These are phyloP conservation scores for Lentithecium fluviatile DNA, from an alignment of 495 filamentous ascomycete genomes.

Conservation along the genomic window DNA sequence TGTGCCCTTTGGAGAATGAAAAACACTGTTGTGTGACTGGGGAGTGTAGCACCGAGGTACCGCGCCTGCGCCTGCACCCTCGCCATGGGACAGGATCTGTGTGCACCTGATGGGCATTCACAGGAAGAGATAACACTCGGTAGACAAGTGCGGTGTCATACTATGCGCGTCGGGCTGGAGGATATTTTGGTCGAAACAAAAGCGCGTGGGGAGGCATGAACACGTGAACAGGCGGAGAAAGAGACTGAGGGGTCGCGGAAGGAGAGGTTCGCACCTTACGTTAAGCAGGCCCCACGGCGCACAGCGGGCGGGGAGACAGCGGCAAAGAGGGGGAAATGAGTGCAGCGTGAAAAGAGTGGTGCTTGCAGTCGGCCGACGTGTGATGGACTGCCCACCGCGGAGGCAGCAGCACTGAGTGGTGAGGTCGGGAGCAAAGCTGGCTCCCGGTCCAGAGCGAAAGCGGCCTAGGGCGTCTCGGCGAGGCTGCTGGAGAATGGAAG, in stretches of 20 bases:
- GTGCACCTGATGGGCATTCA: not conserved
- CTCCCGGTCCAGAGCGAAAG: not conserved
- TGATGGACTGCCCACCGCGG: not conserved
- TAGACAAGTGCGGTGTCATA: too few relatives aligned
- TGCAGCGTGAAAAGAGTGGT: conserved; percentile 1
- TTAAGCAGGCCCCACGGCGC: not conserved
- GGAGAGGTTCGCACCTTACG: conserved; percentile 10
- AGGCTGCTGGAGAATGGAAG: conserved; percentile 2
- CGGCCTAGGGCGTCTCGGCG: not conserved
- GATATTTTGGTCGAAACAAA: too few relatives aligned
- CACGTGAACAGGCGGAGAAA: conserved; percentile 14
- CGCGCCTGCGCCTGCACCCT: not conserved
- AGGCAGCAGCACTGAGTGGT: not conserved
- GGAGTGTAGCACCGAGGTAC: conserved; percentile 22
- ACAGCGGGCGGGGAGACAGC: not conserved
- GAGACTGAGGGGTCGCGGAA: conserved; percentile 22
- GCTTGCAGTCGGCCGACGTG: not conserved
- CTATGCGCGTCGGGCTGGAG: too few relatives aligned
- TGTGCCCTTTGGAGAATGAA: conserved; percentile 17
- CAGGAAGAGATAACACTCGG: not conserved
- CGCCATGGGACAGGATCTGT: not conserved
- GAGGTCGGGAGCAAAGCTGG: not conserved
- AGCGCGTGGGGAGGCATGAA: not conserved
- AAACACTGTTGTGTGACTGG: conserved; percentile 29
- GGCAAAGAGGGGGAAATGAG: not conserved